Base-by-base conservation (phyloP, 345 rosid genomes). In the Gynandropsis gynandra region DNA sequence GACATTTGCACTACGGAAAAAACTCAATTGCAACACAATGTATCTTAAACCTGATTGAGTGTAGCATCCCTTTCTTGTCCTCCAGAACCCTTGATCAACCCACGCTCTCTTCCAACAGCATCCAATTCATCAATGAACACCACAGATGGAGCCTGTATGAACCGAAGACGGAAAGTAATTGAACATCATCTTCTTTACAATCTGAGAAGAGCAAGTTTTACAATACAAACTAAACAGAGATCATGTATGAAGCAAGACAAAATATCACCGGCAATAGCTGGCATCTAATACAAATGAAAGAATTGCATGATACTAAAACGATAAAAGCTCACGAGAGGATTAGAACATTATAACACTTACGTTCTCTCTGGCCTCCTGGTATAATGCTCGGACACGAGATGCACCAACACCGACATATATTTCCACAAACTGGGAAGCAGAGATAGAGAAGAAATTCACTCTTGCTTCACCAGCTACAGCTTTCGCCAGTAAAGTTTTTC, bases 401-500 rank as follows among this genome's bases (percentile, higher is more conserved):
- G 95, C 95, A 63, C 95, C 97, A 10, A 89, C 97, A 32, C 97
- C 95, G 37, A 89, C 97, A 61, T 85, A 89, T 70, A 89, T 85
- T 72, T 89, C 97, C 44, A 89, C 95, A 74, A 89, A 89, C 64
- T 89, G 97, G 54, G 97, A 83, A 35, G 97, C 95, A 31, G 97
- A 89, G n/a, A 89, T 85, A 47, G 95, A 89, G 74, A 89, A 89
- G 84, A 85, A 85, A 66, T 85, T 82, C 44, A 89, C 97, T 58
- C 97, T 93, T 15, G 95, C 97, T 74, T 89, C 95, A 56, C 97
- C 95, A 66, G 97, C 95, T 63, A 89, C 97, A 68, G 97, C 97
- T 81, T 85, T 85, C 48, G 95, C 97, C 40, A 89, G 76, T 50
- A 89, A 73, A 37, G 95, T 85, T 70, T 89, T 89, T 50, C 95